Evolutionary conservation across 495 filamentous ascomycete genomes (phyloP).

Genomic region (Podospora fimiseda): DNA sequence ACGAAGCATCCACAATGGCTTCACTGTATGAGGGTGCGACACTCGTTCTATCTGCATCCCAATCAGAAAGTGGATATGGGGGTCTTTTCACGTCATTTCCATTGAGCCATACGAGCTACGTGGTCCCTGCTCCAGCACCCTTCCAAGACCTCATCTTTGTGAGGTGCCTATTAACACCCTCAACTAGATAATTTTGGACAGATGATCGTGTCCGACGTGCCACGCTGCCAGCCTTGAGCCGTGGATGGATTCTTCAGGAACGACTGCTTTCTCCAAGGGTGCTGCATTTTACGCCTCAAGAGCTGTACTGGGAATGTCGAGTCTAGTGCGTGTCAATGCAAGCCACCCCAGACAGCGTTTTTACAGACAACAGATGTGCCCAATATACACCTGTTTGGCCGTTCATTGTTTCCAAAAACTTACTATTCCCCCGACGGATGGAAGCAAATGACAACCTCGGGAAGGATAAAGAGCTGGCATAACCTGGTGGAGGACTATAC

Average conservation of each 20-base stretch:
- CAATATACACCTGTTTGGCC: not conserved
- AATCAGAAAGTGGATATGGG: not conserved
- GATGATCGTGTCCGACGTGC: no score
- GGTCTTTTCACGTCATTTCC: not conserved
- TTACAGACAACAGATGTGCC: no score
- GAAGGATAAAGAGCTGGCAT: conserved; percentile 5
- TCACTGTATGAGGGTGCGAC: conserved; percentile 6
- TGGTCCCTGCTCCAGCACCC: no score
- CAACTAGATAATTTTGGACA: no score
- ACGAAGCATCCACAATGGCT: conserved; percentile 11
- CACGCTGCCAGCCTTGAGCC: conserved; percentile 9
- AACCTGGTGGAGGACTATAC: conserved; percentile 14
- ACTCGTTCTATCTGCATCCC: conserved; percentile 16
- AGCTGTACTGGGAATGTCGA: conserved; percentile 16
- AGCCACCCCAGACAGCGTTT: no score
- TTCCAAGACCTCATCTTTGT: no score
- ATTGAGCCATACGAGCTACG: not conserved
- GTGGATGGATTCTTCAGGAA: conserved; percentile 22
- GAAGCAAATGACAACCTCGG: not conserved
- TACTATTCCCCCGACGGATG: conserved; percentile 5
- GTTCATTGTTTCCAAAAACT: not conserved
- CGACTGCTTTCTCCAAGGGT: conserved; percentile 14
- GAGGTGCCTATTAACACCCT: no score
- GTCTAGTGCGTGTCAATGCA: conserved; percentile 14
- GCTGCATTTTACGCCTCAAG: conserved; percentile 17